Conservation (phyloP, 2,329 filamentous ascomycete genomes). For the Neonectria faginata region DNA sequence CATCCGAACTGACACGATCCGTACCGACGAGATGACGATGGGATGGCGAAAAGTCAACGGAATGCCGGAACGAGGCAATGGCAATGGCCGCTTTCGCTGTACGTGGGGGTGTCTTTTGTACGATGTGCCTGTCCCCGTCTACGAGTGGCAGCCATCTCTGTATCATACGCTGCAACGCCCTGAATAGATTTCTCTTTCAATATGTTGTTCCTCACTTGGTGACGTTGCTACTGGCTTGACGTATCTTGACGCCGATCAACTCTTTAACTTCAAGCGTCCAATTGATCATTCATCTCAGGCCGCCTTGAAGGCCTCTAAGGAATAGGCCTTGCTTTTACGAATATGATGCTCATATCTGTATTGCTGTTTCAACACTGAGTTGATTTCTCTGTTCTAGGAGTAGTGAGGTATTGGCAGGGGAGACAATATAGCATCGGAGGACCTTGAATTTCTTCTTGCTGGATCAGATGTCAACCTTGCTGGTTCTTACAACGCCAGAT, state of each 20-base stretch:
- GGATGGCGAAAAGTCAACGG: slow-evolving; percentile 41
- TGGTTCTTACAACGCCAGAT: too few species aligned
- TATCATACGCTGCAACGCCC: slow-evolving; percentile 49
- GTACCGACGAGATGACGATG: slow-evolving; percentile 41
- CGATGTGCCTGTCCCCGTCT: slow-evolving; percentile 40
- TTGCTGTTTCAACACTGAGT: not conserved
- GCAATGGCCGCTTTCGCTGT: slow-evolving; percentile 31
- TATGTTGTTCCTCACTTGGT: slow-evolving; percentile 7
- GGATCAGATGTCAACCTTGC: too few species aligned
- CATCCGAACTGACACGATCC: slow-evolving; percentile 35
- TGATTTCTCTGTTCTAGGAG: not conserved
- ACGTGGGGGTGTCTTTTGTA: slow-evolving; percentile 39
- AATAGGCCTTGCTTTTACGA: not conserved
- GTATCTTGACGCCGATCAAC: not conserved
- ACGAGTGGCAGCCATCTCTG: slow-evolving; percentile 42
- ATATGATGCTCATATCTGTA: not conserved
- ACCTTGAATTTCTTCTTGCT: too few species aligned
- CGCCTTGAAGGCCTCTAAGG: not conserved
- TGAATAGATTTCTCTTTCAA: slow-evolving; percentile 47
- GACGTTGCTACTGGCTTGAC: slow-evolving; percentile 11
- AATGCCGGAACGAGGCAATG: slow-evolving; percentile 42
- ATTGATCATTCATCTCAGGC: not conserved
- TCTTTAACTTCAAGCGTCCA: not conserved
- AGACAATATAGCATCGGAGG: too few species aligned
- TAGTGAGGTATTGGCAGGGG: too few species aligned